Evolutionary conservation across 2,329 filamentous ascomycete genomes (phyloP).

Genomic region (Aureobasidium namibiae): DNA sequence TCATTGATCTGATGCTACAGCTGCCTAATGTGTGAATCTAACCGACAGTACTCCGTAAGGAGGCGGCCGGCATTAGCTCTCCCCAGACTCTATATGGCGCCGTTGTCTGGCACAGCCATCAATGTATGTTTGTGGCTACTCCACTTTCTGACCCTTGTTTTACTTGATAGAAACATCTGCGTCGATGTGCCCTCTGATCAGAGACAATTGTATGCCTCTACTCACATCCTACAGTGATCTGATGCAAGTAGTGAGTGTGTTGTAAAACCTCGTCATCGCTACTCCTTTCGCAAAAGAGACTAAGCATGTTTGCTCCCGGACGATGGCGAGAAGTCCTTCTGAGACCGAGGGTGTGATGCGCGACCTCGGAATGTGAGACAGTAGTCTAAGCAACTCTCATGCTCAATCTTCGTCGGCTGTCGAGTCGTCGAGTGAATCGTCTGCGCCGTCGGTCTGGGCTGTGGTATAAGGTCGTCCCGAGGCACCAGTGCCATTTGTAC

Average conservation of each 20-base stretch:
- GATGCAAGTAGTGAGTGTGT: background rate
- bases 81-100: background rate
- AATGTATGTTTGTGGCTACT: background rate
- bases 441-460: slow-evolving; percentile 16
- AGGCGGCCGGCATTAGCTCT: background rate
- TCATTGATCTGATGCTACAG: background rate
- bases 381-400: background rate
- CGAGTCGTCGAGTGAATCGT: slow-evolving; percentile 9
- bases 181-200: background rate
- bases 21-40: background rate
- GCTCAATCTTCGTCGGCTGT: slow-evolving; percentile 14
- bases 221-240: background rate
- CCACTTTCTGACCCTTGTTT: background rate
- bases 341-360: background rate
- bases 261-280: background rate
- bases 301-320: background rate
- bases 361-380: background rate
- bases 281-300: background rate
- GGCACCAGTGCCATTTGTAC: slow-evolving; percentile 14
- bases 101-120: background rate
- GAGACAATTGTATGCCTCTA: background rate
- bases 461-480: slow-evolving; percentile 15
- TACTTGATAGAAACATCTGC: background rate
- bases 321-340: background rate
- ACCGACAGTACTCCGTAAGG: too few relatives aligned